Conservation (phyloP, 148 eudicot species). For the Fagopyrum esculentum region DNA sequence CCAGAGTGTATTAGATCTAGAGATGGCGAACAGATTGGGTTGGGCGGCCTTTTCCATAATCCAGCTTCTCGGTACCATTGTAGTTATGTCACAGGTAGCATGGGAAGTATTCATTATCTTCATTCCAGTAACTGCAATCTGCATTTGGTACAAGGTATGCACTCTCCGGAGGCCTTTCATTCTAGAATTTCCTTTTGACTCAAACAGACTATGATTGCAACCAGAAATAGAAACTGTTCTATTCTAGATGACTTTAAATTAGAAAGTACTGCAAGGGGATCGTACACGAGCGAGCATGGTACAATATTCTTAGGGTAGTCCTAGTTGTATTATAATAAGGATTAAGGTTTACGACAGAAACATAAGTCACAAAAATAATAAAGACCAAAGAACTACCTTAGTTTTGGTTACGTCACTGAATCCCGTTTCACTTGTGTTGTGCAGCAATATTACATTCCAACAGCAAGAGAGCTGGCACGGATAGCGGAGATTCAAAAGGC, state of each 20-base stretch:
- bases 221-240: neutral
- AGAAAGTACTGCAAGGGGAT: too few species aligned
- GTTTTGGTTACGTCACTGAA: neutral
- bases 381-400: too few species aligned
- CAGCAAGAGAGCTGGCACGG: conserved; percentile 91
- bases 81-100: conserved; percentile 97
- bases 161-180: neutral
- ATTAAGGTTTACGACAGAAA: too few species aligned
- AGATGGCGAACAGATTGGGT: conserved; percentile 72
- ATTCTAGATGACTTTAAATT: too few species aligned
- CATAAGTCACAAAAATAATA: too few species aligned
- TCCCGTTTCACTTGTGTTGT: neutral
- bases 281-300: too few species aligned
- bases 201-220: neutral
- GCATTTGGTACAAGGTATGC: conserved; percentile 39
- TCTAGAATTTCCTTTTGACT: neutral
- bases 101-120: conserved; percentile 92
- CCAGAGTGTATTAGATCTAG: conserved; percentile 89
- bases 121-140: conserved; percentile 88
- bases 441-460: conserved; percentile 92
- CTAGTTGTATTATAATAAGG: too few species aligned
- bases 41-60: conserved; percentile 90
- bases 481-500: conserved; percentile 81
- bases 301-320: too few species aligned
- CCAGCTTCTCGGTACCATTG: conserved; percentile 80